Evolutionary conservation across 495 filamentous ascomycete genomes (phyloP).

Genomic region (Aspergillus funiculosus): DNA sequence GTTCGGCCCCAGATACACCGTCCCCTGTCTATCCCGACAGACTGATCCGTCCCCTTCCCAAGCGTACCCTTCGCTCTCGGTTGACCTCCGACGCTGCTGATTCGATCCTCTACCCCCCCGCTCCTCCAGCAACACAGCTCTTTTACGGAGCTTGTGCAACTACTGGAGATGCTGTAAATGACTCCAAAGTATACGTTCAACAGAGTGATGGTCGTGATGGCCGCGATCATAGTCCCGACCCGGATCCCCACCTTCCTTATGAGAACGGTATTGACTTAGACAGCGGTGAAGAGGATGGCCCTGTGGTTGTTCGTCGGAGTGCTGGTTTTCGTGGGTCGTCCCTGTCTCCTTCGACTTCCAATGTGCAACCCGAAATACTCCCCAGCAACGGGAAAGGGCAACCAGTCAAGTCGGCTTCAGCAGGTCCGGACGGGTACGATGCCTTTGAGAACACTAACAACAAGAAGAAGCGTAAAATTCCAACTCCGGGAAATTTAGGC

Average conservation of each 20-base stretch:
- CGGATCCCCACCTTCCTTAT: slow-evolving; percentile 39
- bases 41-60: slow-evolving; percentile 89
- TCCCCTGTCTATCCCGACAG: slow-evolving; percentile 78
- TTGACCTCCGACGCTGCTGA: slow-evolving; percentile 78
- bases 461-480: slow-evolving; percentile 99
- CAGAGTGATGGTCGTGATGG: slow-evolving; percentile 35
- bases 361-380: slow-evolving; percentile 23
- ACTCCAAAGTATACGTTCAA: slow-evolving; percentile 44
- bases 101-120: slow-evolving; percentile 72
- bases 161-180: slow-evolving; percentile 34
- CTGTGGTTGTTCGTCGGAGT: slow-evolving; percentile 43
- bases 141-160: slow-evolving; percentile 68
- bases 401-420: slow-evolving; percentile 30
- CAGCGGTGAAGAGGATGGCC: slow-evolving; percentile 44
- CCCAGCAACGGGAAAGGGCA: slow-evolving; percentile 25
- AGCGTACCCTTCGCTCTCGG: slow-evolving; percentile 75
- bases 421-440: slow-evolving; percentile 79
- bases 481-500: slow-evolving; percentile 67
- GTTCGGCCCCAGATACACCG: slow-evolving; percentile 62
- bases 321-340: slow-evolving; percentile 39
- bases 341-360: slow-evolving; percentile 30
- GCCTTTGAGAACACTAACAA: slow-evolving; percentile 98
- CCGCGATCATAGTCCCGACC: slow-evolving; percentile 44
- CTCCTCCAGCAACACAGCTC: slow-evolving; percentile 58
- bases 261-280: slow-evolving; percentile 40